Conservation (phyloP, 108 stramenopile species). For the Nannochloropsis granulata region DNA sequence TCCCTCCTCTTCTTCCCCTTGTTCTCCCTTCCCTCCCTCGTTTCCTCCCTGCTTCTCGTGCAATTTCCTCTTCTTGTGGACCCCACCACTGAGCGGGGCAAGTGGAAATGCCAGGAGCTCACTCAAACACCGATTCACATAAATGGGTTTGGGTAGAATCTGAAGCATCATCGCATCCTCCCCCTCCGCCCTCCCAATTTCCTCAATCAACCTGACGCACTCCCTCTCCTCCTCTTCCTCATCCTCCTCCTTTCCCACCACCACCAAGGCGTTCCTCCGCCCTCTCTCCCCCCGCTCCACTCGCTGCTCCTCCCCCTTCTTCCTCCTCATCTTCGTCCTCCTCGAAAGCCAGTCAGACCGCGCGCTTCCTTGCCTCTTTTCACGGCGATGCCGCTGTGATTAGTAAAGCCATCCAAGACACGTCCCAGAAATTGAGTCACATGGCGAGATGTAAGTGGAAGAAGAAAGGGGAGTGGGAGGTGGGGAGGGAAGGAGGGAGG, state of each 20-base stretch:
- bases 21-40: neutral
- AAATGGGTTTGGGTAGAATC: neutral
- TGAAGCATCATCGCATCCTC: neutral
- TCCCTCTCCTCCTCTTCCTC: neutral
- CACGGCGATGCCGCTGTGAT: neutral
- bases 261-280: neutral
- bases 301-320: neutral
- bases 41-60: neutral
- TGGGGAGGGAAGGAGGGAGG: neutral
- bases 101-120: neutral
- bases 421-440: neutral
- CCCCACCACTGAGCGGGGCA: neutral
- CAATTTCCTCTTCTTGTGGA: neutral
- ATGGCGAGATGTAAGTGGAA: neutral
- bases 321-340: neutral
- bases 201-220: too few species aligned
- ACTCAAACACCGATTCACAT: neutral
- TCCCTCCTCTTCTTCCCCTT: neutral
- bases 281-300: neutral
- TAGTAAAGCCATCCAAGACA: neutral
- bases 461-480: too few species aligned
- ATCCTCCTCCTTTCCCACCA: neutral
- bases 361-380: neutral
- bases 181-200: neutral
- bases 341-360: neutral